These are phyloP conservation scores for Graphilbum sp. DNA, from an alignment of 2,329 filamentous ascomycete species.

Conservation along the genomic window DNA sequence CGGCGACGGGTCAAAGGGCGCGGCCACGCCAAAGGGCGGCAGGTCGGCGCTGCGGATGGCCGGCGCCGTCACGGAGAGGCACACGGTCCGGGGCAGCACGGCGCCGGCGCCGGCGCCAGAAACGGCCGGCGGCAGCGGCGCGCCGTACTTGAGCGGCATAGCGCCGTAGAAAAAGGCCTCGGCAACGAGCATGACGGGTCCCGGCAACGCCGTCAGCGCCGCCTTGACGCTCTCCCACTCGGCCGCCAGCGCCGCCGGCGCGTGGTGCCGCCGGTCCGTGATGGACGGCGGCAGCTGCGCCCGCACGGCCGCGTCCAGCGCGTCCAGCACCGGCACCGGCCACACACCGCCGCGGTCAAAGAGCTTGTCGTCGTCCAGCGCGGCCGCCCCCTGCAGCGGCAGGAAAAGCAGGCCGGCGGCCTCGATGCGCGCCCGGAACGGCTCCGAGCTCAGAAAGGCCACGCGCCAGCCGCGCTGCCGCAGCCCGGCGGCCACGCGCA, in stretches of 20 bases:
- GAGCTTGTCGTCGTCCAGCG: slow-evolving; percentile 16
- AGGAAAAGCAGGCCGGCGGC: slow-evolving; percentile 17
- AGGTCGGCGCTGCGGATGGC: slow-evolving; percentile 19
- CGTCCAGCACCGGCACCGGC: neutral
- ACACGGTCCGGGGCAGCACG: slow-evolving; percentile 15
- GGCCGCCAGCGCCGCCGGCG: slow-evolving; percentile 16
- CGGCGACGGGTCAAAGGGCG: slow-evolving; percentile 15
- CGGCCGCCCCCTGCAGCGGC: slow-evolving; percentile 15
- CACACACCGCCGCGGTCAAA: slow-evolving; percentile 5
- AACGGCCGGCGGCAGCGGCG: slow-evolving; percentile 12
- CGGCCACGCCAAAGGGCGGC: slow-evolving; percentile 17
- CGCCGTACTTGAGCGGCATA: slow-evolving; percentile 17
- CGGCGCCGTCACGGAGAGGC: slow-evolving; percentile 21
- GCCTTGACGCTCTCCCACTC: slow-evolving; percentile 17
- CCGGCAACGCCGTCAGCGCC: slow-evolving; percentile 12
- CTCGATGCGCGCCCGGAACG: slow-evolving; percentile 19
- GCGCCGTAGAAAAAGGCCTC: slow-evolving; percentile 21
- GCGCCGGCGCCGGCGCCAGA: too few relatives aligned
- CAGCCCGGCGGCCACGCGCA: slow-evolving; percentile 18
- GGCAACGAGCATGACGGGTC: slow-evolving; percentile 15
- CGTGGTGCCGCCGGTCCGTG: slow-evolving; percentile 16
- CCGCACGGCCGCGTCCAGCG: slow-evolving; percentile 10
- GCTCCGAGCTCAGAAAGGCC: slow-evolving; percentile 19
- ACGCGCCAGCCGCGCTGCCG: slow-evolving; percentile 15
- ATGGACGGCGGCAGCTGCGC: slow-evolving; percentile 11